Evolutionary conservation across 257 asterid genomes (phyloP).

Genomic region (Scutellaria barbata): DNA sequence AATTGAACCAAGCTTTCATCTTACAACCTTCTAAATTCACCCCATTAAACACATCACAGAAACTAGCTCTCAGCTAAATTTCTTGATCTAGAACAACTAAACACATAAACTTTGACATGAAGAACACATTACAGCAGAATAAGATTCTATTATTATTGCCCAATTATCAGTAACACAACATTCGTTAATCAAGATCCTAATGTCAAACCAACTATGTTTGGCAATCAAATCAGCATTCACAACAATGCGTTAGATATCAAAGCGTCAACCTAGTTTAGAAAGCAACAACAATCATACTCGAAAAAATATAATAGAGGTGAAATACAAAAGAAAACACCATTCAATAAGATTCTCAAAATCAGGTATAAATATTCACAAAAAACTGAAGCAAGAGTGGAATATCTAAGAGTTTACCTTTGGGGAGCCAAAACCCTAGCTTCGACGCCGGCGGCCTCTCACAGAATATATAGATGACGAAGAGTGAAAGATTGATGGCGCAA

Average conservation of each 20-base stretch:
- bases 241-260: background rate
- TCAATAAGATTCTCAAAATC: background rate
- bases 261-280: background rate
- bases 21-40: background rate
- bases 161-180: background rate
- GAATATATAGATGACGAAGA: conserved; percentile 20
- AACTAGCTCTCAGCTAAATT: background rate
- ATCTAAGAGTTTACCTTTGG: background rate
- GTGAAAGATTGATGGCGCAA: background rate
- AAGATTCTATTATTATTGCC: background rate
- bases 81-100: background rate
- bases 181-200: conserved; percentile 5
- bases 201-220: background rate
- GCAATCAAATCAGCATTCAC: background rate
- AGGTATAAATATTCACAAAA: background rate
- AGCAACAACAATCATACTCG: background rate
- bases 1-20: background rate
- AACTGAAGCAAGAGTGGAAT: background rate
- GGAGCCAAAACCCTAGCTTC: conserved; percentile 28
- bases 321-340: background rate
- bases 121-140: background rate
- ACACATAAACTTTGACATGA: background rate
- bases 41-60: background rate
- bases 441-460: conserved; percentile 30
- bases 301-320: background rate